A percentile compares a stretch with the other conserved stretches of the same genome.
Evolutionary conservation across 2,329 filamentous ascomycete genomes (phyloP).

Genomic region (Diaporthe sp.): DNA sequence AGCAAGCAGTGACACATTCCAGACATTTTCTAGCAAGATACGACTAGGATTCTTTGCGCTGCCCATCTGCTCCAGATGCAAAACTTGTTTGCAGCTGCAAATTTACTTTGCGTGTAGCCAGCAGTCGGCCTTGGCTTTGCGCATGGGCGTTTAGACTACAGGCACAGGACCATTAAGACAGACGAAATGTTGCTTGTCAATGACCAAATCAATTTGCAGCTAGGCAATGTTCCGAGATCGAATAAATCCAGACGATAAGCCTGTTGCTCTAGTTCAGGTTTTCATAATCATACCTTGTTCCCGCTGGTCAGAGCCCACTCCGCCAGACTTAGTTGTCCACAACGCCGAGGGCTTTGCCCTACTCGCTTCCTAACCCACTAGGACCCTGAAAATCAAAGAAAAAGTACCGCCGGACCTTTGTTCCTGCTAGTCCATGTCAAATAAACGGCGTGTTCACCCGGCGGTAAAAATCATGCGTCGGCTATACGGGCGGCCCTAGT

Average conservation of each 20-base stretch:
- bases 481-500: conserved; percentile 50
- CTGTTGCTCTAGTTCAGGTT: neutral
- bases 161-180: neutral
- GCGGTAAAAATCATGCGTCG: neutral
- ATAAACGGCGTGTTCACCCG: neutral
- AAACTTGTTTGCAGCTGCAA: neutral
- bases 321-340: conserved; percentile 4
- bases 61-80: neutral
- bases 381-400: conserved; percentile 43
- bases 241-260: neutral
- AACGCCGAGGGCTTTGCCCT: conserved; percentile 40
- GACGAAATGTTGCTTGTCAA: neutral
- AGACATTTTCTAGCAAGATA: too few species aligned
- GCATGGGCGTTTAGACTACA: neutral
- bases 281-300: conserved; percentile 43
- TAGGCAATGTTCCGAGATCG: neutral
- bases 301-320: conserved; percentile 36
- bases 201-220: neutral
- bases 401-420: conserved; percentile 31
- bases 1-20: neutral
- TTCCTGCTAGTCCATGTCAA: neutral
- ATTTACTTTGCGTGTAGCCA: neutral
- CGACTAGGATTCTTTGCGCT: neutral
- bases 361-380: conserved; percentile 38
- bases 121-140: neutral